A percentile compares a stretch with the other conserved stretches of the same genome.
Conservation (phyloP, 805 yeast species). For the Candida ipomoeae region DNA sequence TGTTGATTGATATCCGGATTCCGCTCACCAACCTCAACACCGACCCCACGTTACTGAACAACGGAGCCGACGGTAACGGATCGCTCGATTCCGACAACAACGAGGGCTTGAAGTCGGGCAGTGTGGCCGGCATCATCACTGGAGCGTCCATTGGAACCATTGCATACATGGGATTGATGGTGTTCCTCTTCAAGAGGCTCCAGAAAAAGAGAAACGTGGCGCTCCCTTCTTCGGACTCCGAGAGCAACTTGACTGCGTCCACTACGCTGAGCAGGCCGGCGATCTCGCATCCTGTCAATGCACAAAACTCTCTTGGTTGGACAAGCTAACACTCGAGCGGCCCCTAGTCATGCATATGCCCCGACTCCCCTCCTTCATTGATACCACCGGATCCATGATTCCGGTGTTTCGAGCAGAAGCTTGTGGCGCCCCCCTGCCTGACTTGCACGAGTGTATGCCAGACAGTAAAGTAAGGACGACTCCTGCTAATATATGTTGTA, state of each 20-base stretch:
- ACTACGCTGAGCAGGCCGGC: constrained; percentile 34
- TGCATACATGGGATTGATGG: constrained; percentile 58
- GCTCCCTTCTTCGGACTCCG: constrained; percentile 40
- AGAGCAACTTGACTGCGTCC: constrained; percentile 28
- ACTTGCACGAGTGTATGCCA: too few species aligned
- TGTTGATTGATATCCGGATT: constrained; percentile 67
- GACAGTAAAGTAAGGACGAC: too few species aligned
- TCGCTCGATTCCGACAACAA: constrained; percentile 29
- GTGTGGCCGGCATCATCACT: constrained; percentile 71
- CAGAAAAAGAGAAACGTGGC: constrained; percentile 38
- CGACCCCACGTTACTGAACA: constrained; percentile 9
- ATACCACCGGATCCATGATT: not conserved
- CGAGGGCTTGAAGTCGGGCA: constrained; percentile 26
- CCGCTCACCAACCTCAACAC: constrained; percentile 48
- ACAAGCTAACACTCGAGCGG: not conserved
- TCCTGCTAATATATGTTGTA: too few species aligned
- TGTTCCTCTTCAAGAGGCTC: constrained; percentile 50
- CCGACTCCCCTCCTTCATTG: not conserved
- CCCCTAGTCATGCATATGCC: not conserved
- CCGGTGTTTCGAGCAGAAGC: not conserved
- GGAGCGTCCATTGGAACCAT: constrained; percentile 80
- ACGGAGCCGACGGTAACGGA: constrained; percentile 23
- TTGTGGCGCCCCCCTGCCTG: not conserved
- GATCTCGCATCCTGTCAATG: constrained; percentile 66
- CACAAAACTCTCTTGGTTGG: constrained; percentile 75